Percentiles rank a stretch among this genome's conserved stretches.
phyloP scores from a whole-genome alignment of 805 yeast genomes.

The Kazachstania kunashirensis region DNA sequence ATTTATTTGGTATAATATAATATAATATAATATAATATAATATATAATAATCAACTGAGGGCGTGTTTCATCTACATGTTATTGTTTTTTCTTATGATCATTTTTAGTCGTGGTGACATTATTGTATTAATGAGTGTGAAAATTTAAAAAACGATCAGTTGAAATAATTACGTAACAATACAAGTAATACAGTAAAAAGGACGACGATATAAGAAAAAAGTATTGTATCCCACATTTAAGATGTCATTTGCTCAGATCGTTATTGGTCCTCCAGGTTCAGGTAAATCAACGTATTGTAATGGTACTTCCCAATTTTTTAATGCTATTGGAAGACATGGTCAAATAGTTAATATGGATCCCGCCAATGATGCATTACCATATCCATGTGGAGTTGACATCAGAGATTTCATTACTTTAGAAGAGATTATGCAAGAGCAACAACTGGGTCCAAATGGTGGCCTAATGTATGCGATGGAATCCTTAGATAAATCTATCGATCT shows the following conservation, averaged over 20 bases:
- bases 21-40: too few relatives aligned
- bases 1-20: too few relatives aligned
- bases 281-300: constrained; percentile 88
- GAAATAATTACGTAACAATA: too few relatives aligned
- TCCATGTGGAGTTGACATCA: constrained; percentile 65
- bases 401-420: constrained; percentile 67
- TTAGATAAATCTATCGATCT: constrained; percentile 47
- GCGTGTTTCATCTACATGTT: too few relatives aligned
- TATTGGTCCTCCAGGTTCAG: constrained; percentile 97
- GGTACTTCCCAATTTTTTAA: constrained; percentile 89
- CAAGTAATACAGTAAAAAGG: too few relatives aligned
- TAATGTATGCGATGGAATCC: constrained; percentile 77
- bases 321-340: constrained; percentile 84
- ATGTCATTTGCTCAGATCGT: constrained; percentile 82
- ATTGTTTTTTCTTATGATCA: too few relatives aligned
- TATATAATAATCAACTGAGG: too few relatives aligned
- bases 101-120: too few relatives aligned
- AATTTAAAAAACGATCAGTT: too few relatives aligned
- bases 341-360: constrained; percentile 86
- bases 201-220: too few relatives aligned
- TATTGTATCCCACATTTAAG: too few relatives aligned
- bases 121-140: too few relatives aligned
- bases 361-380: constrained; percentile 69
- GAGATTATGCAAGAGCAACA: constrained; percentile 65
- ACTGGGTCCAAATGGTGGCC: constrained; percentile 83